These are phyloP conservation scores for Zoysia pacifica DNA, from an alignment of 176 grass and related monocot genomes.

Conservation along the genomic window DNA sequence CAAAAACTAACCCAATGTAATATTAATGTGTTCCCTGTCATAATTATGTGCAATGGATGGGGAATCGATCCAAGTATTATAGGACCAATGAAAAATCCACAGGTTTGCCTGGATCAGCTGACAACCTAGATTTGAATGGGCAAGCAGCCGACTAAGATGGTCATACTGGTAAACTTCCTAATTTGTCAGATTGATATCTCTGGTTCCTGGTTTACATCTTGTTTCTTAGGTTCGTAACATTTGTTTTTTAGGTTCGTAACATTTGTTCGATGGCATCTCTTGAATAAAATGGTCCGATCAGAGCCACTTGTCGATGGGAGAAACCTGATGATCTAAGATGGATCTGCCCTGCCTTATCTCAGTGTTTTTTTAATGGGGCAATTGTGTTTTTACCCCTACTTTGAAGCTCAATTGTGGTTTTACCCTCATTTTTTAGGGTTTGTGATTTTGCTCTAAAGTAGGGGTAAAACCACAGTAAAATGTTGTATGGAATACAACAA, in stretches of 20 bases:
- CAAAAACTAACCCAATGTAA: background rate
- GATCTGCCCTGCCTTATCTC: too few relatives aligned
- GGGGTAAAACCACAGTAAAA: background rate
- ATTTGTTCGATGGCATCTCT: background rate
- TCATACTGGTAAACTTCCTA: background rate
- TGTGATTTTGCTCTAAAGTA: too few relatives aligned
- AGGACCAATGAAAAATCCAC: background rate
- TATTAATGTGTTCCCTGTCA: background rate
- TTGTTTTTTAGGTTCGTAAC: background rate
- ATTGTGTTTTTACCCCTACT: too few relatives aligned
- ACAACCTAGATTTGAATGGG: background rate
- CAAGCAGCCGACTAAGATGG: background rate
- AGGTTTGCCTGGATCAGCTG: background rate
- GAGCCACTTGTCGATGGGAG: background rate
- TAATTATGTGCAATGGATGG: background rate
- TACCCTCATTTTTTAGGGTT: too few relatives aligned
- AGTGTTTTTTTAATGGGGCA: too few relatives aligned
- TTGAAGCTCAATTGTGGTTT: too few relatives aligned
- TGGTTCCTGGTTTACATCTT: background rate
- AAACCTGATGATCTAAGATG: background rate
- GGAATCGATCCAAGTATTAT: background rate
- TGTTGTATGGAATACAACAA: background rate
- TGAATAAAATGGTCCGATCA: background rate
- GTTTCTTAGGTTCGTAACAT: background rate
- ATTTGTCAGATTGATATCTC: background rate